Percentiles rank a stretch among this genome's conserved stretches.
Conservation (phyloP, 371 early-diverging fungal species). For the Syncephalastrum racemosum region DNA sequence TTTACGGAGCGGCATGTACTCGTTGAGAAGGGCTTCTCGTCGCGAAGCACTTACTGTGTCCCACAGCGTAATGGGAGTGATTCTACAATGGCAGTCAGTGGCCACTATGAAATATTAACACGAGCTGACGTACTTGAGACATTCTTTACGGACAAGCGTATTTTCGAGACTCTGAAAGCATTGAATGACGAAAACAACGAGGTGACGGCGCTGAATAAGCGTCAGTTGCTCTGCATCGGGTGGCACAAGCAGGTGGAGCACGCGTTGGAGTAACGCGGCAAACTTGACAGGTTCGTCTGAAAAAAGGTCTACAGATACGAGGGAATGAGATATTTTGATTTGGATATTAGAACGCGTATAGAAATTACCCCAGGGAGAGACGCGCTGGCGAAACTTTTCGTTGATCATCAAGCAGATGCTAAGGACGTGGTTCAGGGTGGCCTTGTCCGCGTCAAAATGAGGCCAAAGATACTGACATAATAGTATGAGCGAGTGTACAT, state of each 20-base stretch:
- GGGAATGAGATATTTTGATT: not conserved
- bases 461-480: conserved; percentile 76
- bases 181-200: conserved; percentile 71
- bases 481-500: not conserved
- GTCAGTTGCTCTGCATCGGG: conserved; percentile 24
- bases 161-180: conserved; percentile 85
- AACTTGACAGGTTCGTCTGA: conserved; percentile 56
- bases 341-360: not conserved
- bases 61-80: conserved; percentile 80
- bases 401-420: conserved; percentile 85
- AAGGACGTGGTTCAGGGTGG: conserved; percentile 60
- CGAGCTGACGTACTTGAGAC: conserved; percentile 52
- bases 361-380: conserved; percentile 59
- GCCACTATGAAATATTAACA: not conserved
- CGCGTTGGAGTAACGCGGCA: conserved; percentile 54
- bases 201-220: conserved; percentile 42
- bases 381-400: conserved; percentile 77
- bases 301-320: conserved; percentile 43
- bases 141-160: conserved; percentile 67
- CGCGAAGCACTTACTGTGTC: conserved; percentile 14
- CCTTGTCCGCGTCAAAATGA: conserved; percentile 44
- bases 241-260: conserved; percentile 43
- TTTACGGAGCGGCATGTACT: conserved; percentile 63
- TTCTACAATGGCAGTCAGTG: conserved; percentile 20
- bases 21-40: conserved; percentile 54